phyloP scores from a whole-genome alignment of 2,329 filamentous ascomycete species.

The Arthrobotrys iridis region DNA sequence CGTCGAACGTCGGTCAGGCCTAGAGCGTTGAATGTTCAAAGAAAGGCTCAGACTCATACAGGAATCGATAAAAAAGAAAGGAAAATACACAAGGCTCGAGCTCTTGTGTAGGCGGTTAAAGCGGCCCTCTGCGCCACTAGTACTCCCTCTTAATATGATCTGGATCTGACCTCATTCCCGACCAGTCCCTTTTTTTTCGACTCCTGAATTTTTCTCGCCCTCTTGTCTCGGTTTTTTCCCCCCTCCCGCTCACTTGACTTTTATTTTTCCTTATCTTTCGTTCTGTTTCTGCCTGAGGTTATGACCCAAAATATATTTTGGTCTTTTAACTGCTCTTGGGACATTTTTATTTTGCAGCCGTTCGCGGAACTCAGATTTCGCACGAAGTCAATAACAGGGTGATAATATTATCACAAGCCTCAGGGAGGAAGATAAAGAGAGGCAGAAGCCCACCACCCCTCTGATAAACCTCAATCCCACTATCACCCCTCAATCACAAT shows the following conservation, averaged over 20 bases:
- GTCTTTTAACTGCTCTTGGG: slow-evolving; percentile 11
- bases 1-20: slow-evolving; percentile 16
- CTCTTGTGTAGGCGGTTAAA: slow-evolving; percentile 33
- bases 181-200: slow-evolving; percentile 15
- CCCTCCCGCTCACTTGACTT: not conserved
- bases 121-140: slow-evolving; percentile 27
- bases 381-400: slow-evolving; percentile 6
- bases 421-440: slow-evolving; percentile 20
- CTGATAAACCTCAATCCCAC: slow-evolving; percentile 32
- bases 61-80: slow-evolving; percentile 2
- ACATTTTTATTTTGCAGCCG: slow-evolving; percentile 13
- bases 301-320: not conserved
- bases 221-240: not conserved
- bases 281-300: slow-evolving; percentile 12
- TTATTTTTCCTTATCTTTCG: slow-evolving; percentile 1
- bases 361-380: slow-evolving; percentile 4
- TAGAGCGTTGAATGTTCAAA: not conserved
- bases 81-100: slow-evolving; percentile 22
- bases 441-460: slow-evolving; percentile 12
- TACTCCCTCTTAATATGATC: slow-evolving; percentile 16
- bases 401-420: slow-evolving; percentile 39
- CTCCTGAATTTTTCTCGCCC: slow-evolving; percentile 21
- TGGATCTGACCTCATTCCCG: slow-evolving; percentile 35
- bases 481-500: slow-evolving; percentile 2
- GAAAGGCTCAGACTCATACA: not conserved